Evolutionary conservation across 164 flowering plant species (phyloP).

Genomic region (Platanus orientalis): DNA sequence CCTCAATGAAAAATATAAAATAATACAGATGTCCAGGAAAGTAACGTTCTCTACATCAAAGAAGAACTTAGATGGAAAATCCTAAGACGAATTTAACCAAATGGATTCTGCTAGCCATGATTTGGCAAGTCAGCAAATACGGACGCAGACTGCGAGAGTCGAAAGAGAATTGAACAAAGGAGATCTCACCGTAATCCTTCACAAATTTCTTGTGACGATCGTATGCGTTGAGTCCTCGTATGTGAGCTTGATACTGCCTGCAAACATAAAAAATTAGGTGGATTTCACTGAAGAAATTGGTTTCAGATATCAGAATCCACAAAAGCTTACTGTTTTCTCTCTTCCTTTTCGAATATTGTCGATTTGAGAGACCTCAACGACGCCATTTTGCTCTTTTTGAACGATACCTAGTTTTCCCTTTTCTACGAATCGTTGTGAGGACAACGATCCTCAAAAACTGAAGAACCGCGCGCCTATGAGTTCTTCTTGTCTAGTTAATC

Average conservation of each 20-base stretch:
- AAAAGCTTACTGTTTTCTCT: slow-evolving; percentile 60
- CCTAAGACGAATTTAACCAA: not conserved
- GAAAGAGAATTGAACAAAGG: not conserved
- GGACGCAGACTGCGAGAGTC: too few relatives aligned
- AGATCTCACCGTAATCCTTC: slow-evolving; percentile 62
- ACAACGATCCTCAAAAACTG: too few relatives aligned
- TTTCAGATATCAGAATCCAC: not conserved
- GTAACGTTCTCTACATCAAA: not conserved
- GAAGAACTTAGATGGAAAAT: not conserved
- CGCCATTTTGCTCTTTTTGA: slow-evolving; percentile 28
- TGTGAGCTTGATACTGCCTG: slow-evolving; percentile 91
- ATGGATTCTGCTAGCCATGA: too few relatives aligned
- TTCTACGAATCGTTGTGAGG: not conserved
- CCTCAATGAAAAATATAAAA: too few relatives aligned
- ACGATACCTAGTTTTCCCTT: too few relatives aligned
- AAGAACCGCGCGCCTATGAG: not conserved
- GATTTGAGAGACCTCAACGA: slow-evolving; percentile 57
- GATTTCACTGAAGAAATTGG: not conserved
- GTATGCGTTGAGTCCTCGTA: slow-evolving; percentile 81
- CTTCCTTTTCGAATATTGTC: slow-evolving; percentile 61
- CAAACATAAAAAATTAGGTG: slow-evolving; percentile 1
- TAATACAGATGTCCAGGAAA: not conserved
- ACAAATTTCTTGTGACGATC: slow-evolving; percentile 91
- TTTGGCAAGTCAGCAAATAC: not conserved
- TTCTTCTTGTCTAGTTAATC: not conserved